Base-by-base conservation (phyloP, 1,139 yeast genomes). In the Ogataea hybrid region DNA sequence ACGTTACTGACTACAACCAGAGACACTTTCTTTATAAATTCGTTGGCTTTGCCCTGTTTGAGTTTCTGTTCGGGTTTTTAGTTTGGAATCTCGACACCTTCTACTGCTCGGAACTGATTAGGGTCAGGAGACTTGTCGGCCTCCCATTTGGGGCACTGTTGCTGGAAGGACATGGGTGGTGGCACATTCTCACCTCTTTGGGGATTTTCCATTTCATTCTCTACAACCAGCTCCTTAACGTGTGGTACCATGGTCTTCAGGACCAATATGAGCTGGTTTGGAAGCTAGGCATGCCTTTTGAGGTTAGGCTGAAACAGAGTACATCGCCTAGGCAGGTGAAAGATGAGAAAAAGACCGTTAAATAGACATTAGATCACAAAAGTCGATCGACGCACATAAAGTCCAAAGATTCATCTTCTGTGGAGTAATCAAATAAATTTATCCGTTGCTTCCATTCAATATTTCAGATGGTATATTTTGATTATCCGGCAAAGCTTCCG, bases 151-250 rank as follows among this genome's bases (percentile, higher is more conserved):
- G 97, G 2, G 79, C 47, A 86, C 96, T 88, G 50, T 52, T 92
- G 6, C 69, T 92, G 27, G 98, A 92, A 61, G 85, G 96, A 22
- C 98, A 92, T 60, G 96, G 95, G 16, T 92, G 97, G 97, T 92
- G 98, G 98, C 98, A 92, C 59, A 68, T 87, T 29, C 72, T 87
- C 47, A 87, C 95, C 0, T 94, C 95, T 1, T 68, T 80, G n/a
- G 96, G 95, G 6, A 61, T 63, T 17, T 63, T 60, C 46, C 62
- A 62, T 39, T 63, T 62, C 44, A 52, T 63, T 31, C 32, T 59
- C 23, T 63, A 61, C 41, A 61, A 60, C 44, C 59, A 60, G 52
- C 25, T 61, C 0, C 42, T 61, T 37, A 53, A 57, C 30, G 53
- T 60, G 10, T 61, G 58, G 55, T 57, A 59, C 57, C 44, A 35